phyloP scores from a whole-genome alignment of 148 eudicot species.

The Rhododendron ferrugineum region DNA sequence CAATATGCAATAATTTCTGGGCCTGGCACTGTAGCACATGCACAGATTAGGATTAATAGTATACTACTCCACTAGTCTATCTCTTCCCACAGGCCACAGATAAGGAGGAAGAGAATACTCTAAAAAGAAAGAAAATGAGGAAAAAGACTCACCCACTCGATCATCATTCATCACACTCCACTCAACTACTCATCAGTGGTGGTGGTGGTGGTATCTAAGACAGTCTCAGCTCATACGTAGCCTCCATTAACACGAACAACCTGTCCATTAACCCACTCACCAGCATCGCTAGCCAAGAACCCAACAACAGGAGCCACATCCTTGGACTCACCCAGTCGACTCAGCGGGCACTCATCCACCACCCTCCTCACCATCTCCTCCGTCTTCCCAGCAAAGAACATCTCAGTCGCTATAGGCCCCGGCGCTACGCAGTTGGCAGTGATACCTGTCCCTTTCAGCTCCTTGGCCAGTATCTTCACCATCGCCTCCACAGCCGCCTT shows the following conservation, averaged over 20 bases:
- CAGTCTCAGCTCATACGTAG: not conserved
- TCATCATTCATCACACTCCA: too few species aligned
- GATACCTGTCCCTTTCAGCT: conserved; percentile 37
- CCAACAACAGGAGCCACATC: conserved; percentile 15
- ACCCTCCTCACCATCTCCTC: not conserved
- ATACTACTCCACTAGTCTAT: too few species aligned
- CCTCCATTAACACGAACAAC: conserved; percentile 15
- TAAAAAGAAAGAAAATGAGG: too few species aligned
- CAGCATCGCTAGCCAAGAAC: conserved; percentile 7
- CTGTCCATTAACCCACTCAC: conserved; percentile 17
- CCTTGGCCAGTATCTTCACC: conserved; percentile 42
- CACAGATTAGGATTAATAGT: too few species aligned
- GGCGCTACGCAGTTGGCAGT: conserved; percentile 40
- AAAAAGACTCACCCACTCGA: not conserved
- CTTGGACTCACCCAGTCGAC: conserved; percentile 8
- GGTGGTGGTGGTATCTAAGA: not conserved
- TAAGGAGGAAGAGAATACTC: too few species aligned
- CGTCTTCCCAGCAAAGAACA: conserved; percentile 14
- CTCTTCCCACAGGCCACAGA: too few species aligned
- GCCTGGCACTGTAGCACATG: too few species aligned
- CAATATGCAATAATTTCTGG: too few species aligned
- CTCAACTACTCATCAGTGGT: too few species aligned
- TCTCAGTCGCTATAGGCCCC: conserved; percentile 24
- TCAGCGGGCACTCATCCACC: conserved; percentile 6
- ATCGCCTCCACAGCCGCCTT: conserved; percentile 47